Evolutionary conservation across 495 filamentous ascomycete species (phyloP).

Genomic region (Zalerion maritima): DNA sequence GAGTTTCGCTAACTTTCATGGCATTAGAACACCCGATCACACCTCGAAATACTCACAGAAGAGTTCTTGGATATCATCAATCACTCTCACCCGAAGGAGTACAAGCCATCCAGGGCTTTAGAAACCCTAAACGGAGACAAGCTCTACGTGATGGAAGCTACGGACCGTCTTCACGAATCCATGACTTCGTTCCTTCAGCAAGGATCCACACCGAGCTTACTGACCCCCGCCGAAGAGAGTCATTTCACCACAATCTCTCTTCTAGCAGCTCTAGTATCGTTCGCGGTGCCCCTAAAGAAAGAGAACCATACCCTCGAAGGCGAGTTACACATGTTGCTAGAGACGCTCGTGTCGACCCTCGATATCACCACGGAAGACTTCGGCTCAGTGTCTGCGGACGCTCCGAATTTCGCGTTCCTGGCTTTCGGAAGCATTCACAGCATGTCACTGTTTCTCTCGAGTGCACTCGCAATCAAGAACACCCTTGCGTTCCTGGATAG

Average conservation of each 20-base stretch:
- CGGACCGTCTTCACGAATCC: slow-evolving; percentile 15
- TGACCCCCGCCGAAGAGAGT: slow-evolving; percentile 12
- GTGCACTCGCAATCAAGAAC: slow-evolving; percentile 20
- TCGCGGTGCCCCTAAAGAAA: slow-evolving; percentile 12
- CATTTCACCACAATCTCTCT: slow-evolving; percentile 16
- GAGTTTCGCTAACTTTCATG: slow-evolving; percentile 2
- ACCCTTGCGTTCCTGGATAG: slow-evolving; percentile 16
- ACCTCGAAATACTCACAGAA: slow-evolving; percentile 26
- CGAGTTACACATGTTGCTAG: slow-evolving; percentile 3
- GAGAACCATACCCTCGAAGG: slow-evolving; percentile 7
- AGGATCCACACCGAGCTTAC: slow-evolving; percentile 7
- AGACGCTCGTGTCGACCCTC: slow-evolving; percentile 9
- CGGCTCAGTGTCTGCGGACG: slow-evolving; percentile 3
- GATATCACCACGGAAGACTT: slow-evolving; percentile 12
- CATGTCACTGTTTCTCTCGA: slow-evolving; percentile 24
- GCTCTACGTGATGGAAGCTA: slow-evolving; percentile 16
- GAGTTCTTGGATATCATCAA: slow-evolving; percentile 26
- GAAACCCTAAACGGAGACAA: slow-evolving; percentile 21
- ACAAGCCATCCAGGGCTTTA: slow-evolving; percentile 20
- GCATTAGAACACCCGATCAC: slow-evolving; percentile 22
- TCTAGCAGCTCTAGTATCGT: slow-evolving; percentile 10
- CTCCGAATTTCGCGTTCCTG: slow-evolving; percentile 6
- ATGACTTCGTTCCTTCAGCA: slow-evolving; percentile 18
- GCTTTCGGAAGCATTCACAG: slow-evolving; percentile 12
- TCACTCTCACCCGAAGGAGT: slow-evolving; percentile 27